These are phyloP conservation scores for Rhodotorula sp. DNA, from an alignment of 1,284 basidiomycete species.

Conservation along the genomic window DNA sequence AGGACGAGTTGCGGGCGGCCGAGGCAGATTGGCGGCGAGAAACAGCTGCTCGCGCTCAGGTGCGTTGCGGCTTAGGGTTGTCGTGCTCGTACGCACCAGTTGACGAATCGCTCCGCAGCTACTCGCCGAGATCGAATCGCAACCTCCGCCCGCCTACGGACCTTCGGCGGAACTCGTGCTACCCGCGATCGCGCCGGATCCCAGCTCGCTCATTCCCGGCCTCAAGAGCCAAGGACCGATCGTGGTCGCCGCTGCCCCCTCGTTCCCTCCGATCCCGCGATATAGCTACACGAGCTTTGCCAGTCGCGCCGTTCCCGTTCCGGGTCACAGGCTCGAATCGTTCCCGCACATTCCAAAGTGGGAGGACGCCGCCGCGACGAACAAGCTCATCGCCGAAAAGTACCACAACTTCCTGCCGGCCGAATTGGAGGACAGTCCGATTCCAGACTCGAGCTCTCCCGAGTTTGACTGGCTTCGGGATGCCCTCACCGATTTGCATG, in stretches of 20 bases:
- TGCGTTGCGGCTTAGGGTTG: neutral
- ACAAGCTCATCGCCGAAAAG: neutral
- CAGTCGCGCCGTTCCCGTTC: neutral
- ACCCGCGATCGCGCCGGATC: neutral
- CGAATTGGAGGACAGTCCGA: neutral
- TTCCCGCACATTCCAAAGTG: conserved; percentile 1
- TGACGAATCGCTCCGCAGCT: neutral
- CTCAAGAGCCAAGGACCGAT: neutral
- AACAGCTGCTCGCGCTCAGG: neutral
- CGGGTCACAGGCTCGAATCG: neutral
- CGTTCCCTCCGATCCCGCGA: neutral
- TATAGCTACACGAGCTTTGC: conserved; percentile 1
- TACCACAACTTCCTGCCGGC: neutral
- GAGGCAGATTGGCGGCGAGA: conserved; percentile 7
- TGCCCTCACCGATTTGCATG: neutral
- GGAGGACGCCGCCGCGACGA: neutral
- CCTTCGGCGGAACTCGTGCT: neutral
- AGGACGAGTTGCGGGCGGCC: neutral
- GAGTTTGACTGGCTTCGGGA: neutral
- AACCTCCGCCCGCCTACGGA: neutral
- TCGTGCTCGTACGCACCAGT: neutral
- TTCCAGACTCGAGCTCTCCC: neutral
- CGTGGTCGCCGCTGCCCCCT: neutral
- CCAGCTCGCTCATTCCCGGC: neutral
- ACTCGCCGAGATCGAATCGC: neutral